A percentile compares a stretch with the other conserved stretches of the same genome.
Evolutionary conservation across 495 filamentous ascomycete genomes (phyloP).

Genomic region (Aspergillus affinis): DNA sequence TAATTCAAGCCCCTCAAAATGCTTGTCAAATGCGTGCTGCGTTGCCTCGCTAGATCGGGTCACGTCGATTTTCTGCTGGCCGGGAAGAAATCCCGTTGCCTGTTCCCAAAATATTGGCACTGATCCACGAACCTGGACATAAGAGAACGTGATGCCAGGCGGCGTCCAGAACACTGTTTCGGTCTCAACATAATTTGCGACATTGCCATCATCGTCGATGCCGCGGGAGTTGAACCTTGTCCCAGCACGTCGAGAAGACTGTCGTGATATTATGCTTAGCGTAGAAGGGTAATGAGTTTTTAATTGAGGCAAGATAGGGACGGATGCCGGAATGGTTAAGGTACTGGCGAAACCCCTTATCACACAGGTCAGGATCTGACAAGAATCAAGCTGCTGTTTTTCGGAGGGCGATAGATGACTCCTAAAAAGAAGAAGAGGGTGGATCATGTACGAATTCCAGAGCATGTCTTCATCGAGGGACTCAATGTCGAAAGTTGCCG

Average conservation of each 20-base stretch:
- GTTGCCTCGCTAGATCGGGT: constrained; percentile 88
- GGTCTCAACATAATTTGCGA: constrained; percentile 85
- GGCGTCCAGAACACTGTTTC: constrained; percentile 71
- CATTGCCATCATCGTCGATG: constrained; percentile 96
- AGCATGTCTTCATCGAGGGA: constrained; percentile 85
- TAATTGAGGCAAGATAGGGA: constrained; percentile 45
- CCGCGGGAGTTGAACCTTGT: constrained; percentile 95
- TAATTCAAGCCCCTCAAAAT: constrained; percentile 79
- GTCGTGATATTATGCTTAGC: constrained; percentile 84
- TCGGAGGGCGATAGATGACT: constrained; percentile 73
- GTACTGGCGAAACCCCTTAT: constrained; percentile 90
- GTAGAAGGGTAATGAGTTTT: constrained; percentile 72
- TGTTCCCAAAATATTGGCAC: constrained; percentile 99
- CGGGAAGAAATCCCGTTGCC: constrained; percentile 78
- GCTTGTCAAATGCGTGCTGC: constrained; percentile 92
- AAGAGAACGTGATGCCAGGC: constrained; percentile 79
- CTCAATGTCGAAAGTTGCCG: constrained; percentile 71
- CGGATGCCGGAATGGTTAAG: constrained; percentile 72
- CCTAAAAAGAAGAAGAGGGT: constrained; percentile 84
- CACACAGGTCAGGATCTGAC: constrained; percentile 86
- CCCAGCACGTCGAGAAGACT: constrained; percentile 89
- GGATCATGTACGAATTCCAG: constrained; percentile 98
- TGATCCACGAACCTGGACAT: constrained; percentile 87
- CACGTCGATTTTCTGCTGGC: constrained; percentile 91
- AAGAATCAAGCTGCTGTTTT: constrained; percentile 72